Conservation (phyloP, 73 alveolate species). For the Tetrahymena thermophila region DNA sequence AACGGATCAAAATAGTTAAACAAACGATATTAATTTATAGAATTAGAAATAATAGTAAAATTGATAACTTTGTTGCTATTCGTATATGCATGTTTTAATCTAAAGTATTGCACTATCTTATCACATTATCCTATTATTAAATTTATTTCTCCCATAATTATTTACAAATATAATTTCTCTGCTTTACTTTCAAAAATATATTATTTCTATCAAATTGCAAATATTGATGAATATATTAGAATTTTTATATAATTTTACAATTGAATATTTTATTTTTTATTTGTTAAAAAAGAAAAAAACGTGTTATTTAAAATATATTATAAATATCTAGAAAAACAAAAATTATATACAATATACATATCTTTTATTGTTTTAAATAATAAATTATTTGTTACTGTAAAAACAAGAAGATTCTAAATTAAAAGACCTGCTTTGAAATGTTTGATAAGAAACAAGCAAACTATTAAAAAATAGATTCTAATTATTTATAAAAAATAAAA, state of each 20-base stretch:
- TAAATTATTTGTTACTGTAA: not conserved
- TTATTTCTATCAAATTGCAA: not conserved
- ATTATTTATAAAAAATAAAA: too few species aligned
- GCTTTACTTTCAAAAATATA: not conserved
- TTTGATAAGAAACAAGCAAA: not conserved
- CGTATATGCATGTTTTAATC: not conserved
- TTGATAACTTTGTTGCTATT: not conserved
- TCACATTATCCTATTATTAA: not conserved
- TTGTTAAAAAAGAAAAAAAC: too few species aligned
- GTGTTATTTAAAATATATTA: too few species aligned
- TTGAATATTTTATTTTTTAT: too few species aligned
- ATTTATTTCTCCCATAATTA: not conserved
- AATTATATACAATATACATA: not conserved
- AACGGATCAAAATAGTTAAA: not conserved
- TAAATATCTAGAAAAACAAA: not conserved
- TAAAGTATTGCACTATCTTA: not conserved
- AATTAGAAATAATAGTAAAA: not conserved
- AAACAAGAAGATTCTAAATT: not conserved
- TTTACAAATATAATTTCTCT: not conserved
- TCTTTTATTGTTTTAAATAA: not conserved
- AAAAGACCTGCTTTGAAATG: too few species aligned
- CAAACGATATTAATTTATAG: not conserved
- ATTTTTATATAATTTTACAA: too few species aligned
- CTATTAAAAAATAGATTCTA: too few species aligned
- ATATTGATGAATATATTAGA: too few species aligned